These are phyloP conservation scores for Emericellopsis terricola DNA, from an alignment of 495 filamentous ascomycete genomes.

Conservation along the genomic window DNA sequence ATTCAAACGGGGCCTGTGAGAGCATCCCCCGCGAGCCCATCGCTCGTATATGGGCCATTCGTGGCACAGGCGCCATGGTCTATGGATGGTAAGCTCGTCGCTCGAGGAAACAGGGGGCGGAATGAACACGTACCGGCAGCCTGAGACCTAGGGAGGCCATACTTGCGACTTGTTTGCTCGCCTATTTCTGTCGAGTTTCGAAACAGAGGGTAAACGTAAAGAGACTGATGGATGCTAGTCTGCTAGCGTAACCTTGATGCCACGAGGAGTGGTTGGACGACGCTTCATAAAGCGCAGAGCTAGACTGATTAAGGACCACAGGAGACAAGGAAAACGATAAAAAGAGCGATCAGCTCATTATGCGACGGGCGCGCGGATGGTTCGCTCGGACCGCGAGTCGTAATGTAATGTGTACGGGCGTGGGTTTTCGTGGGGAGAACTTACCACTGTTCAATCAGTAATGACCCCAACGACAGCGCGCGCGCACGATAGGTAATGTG, in stretches of 20 bases:
- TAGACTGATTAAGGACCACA: neutral
- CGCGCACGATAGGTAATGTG: too few relatives aligned
- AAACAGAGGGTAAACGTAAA: neutral
- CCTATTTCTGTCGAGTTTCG: neutral
- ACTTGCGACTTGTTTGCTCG: neutral
- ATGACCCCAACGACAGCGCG: too few relatives aligned
- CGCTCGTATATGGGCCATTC: neutral
- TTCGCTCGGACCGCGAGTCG: too few relatives aligned
- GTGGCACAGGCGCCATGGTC: neutral
- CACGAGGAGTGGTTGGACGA: neutral
- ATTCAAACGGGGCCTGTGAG: neutral
- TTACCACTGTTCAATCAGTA: too few relatives aligned
- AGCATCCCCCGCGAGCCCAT: neutral
- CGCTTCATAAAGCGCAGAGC: neutral
- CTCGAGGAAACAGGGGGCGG: neutral
- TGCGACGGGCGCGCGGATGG: neutral
- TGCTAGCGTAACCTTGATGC: slow-evolving; percentile 5
- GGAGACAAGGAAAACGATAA: slow-evolving; percentile 7
- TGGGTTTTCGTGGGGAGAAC: too few relatives aligned
- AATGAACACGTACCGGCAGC: neutral
- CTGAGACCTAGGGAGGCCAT: neutral
- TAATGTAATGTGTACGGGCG: too few relatives aligned
- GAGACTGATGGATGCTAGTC: slow-evolving; percentile 12
- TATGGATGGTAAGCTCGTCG: neutral
- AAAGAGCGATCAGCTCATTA: neutral